Evolutionary conservation across 768 basidiomycete genomes (phyloP), one percentile per base, ranked within the genome.

Genomic region (Psilocybe cubensis): DNA sequence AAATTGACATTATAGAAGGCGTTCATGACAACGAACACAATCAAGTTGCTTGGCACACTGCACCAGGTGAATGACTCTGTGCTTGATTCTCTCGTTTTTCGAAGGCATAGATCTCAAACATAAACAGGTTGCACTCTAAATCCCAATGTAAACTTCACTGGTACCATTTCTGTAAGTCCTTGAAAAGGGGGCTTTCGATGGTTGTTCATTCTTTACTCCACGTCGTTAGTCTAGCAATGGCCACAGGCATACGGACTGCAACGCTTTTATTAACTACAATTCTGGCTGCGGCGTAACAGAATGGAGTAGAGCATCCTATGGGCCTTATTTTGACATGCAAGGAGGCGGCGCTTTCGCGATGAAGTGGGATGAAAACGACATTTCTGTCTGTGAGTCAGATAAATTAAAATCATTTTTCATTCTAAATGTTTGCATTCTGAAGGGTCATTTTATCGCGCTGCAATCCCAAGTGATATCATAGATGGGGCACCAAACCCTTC

Each of bases 271-370:
- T 25, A 77, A 83, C 57, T 67, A 71, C 24, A 91, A 91, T 64
- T 77, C 84, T 33, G 94, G 94, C 3, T 95, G 94, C 59, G 88
- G 85, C 31, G 77, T 94, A 58, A 82, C 79, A 0, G 92, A 94
- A 67, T 86, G 85, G 85, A 94, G 92, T 64, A 77, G 79, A 17
- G 86, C 89, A 2, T 95, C 94, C 0, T 96, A 92, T 69, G 94
- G 93, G 0, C 86, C 88, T 29, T 83, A 81, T 56, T 94, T 95
- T 67, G 92, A 95, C 60, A 78, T 80, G 0, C 85, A 84, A 67
- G 85, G 89, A 12, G 94, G 94, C 7, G 94, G 94, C 4, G 86
- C 93, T 2, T 89, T 92, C 64, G 92, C 87, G 1, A 92, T 93
- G 91, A 88, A 90, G 62, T 95, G 94, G 94, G 91, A 94, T 66